These are phyloP conservation scores for Amauroascus verrucosus DNA, from an alignment of 2,329 filamentous ascomycete species.

Conservation along the genomic window DNA sequence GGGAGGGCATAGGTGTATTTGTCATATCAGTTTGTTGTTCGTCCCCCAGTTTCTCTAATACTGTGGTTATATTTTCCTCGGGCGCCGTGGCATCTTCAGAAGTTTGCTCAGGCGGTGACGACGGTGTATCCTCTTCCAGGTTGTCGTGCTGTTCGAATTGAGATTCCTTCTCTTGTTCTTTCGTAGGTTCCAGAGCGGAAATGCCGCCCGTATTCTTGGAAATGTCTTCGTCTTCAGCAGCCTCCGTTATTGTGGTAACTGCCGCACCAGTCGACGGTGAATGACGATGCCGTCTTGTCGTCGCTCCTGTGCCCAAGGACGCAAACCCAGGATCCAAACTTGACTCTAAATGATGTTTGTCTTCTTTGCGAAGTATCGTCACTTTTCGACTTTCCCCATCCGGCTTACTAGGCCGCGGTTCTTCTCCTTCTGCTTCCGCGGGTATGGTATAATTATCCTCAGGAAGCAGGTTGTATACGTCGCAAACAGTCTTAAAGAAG, in stretches of 20 bases:
- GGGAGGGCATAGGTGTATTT: background rate
- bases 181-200: background rate
- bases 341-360: slow-evolving; percentile 25
- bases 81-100: background rate
- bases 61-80: background rate
- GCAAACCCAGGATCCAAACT: slow-evolving; percentile 29
- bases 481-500: slow-evolving; percentile 95
- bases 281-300: slow-evolving; percentile 57
- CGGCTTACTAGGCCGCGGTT: slow-evolving; percentile 14
- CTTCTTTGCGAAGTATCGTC: slow-evolving; percentile 35
- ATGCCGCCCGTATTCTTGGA: background rate
- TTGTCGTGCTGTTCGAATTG: background rate
- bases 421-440: slow-evolving; percentile 69
- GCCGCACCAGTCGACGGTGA: slow-evolving; percentile 64
- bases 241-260: slow-evolving; percentile 64
- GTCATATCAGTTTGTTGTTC: background rate
- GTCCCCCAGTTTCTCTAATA: background rate
- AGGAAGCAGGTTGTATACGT: slow-evolving; percentile 77
- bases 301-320: slow-evolving; percentile 47
- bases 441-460: slow-evolving; percentile 95
- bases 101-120: background rate
- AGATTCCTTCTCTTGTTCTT: background rate
- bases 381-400: slow-evolving; percentile 15
- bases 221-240: slow-evolving; percentile 34
- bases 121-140: background rate